Conservation (phyloP, 768 basidiomycete species). For the Mycena haematopus region DNA sequence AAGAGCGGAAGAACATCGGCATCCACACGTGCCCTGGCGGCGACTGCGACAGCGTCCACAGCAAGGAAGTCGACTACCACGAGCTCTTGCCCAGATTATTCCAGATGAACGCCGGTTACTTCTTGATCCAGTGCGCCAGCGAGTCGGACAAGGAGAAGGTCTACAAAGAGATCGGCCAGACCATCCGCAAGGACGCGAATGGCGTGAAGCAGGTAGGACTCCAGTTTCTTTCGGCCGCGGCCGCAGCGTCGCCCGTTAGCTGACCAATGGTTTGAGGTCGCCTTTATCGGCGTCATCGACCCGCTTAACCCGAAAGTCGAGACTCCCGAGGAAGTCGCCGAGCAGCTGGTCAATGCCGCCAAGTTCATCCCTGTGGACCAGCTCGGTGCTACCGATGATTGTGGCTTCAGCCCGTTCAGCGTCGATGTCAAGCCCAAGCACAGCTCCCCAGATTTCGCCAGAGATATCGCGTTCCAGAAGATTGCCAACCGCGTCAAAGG, state of each 20-base stretch:
- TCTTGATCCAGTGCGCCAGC: slow-evolving; percentile 13
- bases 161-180: slow-evolving; percentile 1
- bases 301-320: background rate
- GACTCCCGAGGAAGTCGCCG: slow-evolving; percentile 1
- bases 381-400: slow-evolving; percentile 8
- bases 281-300: slow-evolving; percentile 1
- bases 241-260: too few relatives aligned
- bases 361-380: slow-evolving; percentile 10
- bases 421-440: slow-evolving; percentile 9
- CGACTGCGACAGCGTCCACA: slow-evolving; percentile 9
- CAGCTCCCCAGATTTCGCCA: slow-evolving; percentile 6
- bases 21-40: slow-evolving; percentile 9
- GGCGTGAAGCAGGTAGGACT: slow-evolving; percentile 6
- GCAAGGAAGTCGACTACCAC: slow-evolving; percentile 6
- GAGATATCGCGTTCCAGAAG: slow-evolving; percentile 11
- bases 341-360: background rate
- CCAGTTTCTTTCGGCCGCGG: too few relatives aligned
- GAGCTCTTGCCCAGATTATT: slow-evolving; percentile 5
- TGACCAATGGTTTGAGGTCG: background rate
- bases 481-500: slow-evolving; percentile 4
- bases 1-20: slow-evolving; percentile 8
- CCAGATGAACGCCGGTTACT: slow-evolving; percentile 11
- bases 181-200: slow-evolving; percentile 7
- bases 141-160: slow-evolving; percentile 11
- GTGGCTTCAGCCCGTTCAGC: slow-evolving; percentile 13